These are phyloP conservation scores for Hippophae rhamnoides DNA, from an alignment of 306 rosid species.

Conservation along the genomic window DNA sequence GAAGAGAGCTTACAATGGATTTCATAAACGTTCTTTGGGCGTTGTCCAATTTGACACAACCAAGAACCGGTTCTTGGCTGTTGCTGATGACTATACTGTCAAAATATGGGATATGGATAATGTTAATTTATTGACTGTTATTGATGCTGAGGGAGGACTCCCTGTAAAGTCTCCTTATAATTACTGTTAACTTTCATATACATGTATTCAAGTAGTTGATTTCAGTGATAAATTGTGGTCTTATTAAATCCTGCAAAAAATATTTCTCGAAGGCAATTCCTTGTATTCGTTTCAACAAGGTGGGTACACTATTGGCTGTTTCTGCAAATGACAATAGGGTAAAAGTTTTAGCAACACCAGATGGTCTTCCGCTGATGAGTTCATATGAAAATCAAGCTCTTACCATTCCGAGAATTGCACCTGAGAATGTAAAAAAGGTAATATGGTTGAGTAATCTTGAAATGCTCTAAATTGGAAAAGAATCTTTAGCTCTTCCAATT, in stretches of 20 bases:
- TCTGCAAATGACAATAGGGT: conserved; percentile 59
- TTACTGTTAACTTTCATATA: too few species aligned
- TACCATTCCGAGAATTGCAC: too few species aligned
- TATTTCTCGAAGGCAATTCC: conserved; percentile 19
- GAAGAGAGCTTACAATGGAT: conserved; percentile 66
- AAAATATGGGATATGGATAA: conserved; percentile 84
- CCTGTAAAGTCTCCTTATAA: conserved; percentile 43
- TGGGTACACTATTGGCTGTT: conserved; percentile 64
- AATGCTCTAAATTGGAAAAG: too few species aligned
- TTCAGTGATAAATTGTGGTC: too few species aligned
- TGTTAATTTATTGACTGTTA: conserved; percentile 34
- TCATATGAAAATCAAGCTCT: too few species aligned
- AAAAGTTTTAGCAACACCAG: conserved; percentile 47
- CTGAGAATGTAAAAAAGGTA: too few species aligned
- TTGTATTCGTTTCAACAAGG: conserved; percentile 67
- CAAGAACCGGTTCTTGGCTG: conserved; percentile 69
- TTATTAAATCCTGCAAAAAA: too few species aligned
- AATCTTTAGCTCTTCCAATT: too few species aligned
- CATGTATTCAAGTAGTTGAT: too few species aligned
- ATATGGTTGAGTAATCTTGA: too few species aligned
- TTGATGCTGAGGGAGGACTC: conserved; percentile 72
- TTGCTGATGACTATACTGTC: conserved; percentile 68
- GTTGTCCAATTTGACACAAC: conserved; percentile 66
- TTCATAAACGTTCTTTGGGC: conserved; percentile 41
- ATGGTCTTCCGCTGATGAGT: too few species aligned